Evolutionary conservation across 2,329 filamentous ascomycete species (phyloP).

Genomic region (Teratosphaeria viscida): DNA sequence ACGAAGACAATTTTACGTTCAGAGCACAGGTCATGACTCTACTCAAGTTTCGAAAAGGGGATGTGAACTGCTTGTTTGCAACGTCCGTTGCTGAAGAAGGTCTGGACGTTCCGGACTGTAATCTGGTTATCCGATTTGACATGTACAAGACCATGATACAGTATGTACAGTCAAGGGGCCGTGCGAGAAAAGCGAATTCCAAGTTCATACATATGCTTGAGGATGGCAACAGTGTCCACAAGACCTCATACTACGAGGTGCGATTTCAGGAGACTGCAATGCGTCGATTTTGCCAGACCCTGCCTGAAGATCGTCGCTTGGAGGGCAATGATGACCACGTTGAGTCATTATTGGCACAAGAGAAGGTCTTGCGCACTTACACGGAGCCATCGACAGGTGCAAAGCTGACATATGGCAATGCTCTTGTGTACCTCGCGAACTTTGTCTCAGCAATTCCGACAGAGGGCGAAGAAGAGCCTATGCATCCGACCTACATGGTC

Average conservation of each 20-base stretch:
- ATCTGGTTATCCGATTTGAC: constrained; percentile 67
- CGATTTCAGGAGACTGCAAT: constrained; percentile 50
- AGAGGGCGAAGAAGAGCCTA: constrained; percentile 34
- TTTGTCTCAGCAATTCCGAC: constrained; percentile 62
- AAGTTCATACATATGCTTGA: constrained; percentile 81
- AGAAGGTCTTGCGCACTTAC: constrained; percentile 40
- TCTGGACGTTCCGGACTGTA: constrained; percentile 56
- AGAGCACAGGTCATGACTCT: constrained; percentile 66
- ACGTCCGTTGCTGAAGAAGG: constrained; percentile 58
- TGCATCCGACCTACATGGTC: constrained; percentile 52
- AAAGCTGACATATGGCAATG: constrained; percentile 66
- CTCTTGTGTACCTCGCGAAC: constrained; percentile 58
- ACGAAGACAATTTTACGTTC: constrained; percentile 55
- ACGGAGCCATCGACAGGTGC: constrained; percentile 59
- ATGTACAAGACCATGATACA: constrained; percentile 84
- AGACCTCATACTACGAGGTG: constrained; percentile 47
- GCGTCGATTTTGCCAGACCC: constrained; percentile 60
- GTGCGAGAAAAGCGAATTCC: constrained; percentile 68
- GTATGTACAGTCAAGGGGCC: constrained; percentile 85
- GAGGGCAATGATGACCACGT: constrained; percentile 48
- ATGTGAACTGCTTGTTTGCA: constrained; percentile 52
- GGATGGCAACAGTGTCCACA: constrained; percentile 52
- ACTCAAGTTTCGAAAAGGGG: constrained; percentile 49
- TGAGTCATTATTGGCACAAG: constrained; percentile 45
- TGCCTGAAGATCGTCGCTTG: constrained; percentile 66